Conservation (phyloP, 345 rosid species). For the Hirschfeldia incana region DNA sequence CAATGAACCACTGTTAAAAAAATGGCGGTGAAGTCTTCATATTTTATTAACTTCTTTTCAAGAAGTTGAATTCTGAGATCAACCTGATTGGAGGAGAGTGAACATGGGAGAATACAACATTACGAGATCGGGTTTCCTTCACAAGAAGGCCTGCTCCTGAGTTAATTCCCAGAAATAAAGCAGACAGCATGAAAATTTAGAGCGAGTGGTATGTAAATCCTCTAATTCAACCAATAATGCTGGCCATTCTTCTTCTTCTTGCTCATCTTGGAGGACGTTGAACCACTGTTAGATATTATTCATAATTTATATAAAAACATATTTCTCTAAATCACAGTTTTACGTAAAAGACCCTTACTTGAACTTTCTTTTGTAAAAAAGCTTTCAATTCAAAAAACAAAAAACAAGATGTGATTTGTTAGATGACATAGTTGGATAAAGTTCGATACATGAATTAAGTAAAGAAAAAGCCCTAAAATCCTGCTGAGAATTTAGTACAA, state of each 20-base stretch:
- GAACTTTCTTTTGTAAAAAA: neutral
- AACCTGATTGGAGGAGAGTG: neutral
- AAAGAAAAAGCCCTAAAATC: too few relatives aligned
- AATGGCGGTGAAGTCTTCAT: too few relatives aligned
- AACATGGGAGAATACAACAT: neutral
- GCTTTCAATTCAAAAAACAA: too few relatives aligned
- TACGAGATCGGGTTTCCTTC: neutral
- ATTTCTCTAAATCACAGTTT: neutral
- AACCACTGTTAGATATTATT: neutral
- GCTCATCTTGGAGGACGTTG: neutral
- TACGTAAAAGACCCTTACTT: neutral
- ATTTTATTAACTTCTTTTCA: neutral
- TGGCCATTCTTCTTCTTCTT: neutral
- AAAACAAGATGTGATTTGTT: too few relatives aligned
- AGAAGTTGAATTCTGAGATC: neutral
- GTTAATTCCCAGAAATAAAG: neutral
- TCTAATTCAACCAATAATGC: neutral
- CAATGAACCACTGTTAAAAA: neutral
- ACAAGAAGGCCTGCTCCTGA: neutral
- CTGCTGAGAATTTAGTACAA: too few relatives aligned
- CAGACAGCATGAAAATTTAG: neutral
- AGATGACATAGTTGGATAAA: too few relatives aligned
- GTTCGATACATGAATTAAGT: too few relatives aligned
- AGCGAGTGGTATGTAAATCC: neutral
- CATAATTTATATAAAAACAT: neutral